phyloP scores from a whole-genome alignment of 179 eudicot genomes.

The Sideroxylon spinosum region DNA sequence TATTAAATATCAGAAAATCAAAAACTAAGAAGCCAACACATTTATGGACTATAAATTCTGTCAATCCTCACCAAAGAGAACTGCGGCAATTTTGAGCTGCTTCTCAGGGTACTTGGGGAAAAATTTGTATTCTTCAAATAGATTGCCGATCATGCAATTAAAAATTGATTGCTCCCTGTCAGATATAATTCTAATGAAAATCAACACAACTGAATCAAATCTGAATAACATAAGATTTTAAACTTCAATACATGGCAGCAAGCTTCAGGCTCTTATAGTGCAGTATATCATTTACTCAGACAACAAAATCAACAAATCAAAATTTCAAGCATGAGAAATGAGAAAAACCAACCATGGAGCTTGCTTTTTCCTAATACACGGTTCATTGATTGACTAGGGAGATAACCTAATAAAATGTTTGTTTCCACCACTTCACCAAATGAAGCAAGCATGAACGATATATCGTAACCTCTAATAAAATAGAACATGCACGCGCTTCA shows the following conservation, averaged over 20 bases:
- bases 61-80: constrained; percentile 65
- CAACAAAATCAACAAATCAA: constrained; percentile 3
- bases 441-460: not conserved
- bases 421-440: not conserved
- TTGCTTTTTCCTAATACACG: not conserved
- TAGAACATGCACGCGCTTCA: not conserved
- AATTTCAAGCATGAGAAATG: not conserved
- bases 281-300: too few relatives aligned
- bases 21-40: not conserved
- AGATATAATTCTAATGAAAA: constrained; percentile 12
- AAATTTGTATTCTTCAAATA: constrained; percentile 92
- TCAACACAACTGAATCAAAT: constrained; percentile 12
- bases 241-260: not conserved
- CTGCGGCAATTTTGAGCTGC: constrained; percentile 87
- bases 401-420: not conserved
- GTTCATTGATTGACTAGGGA: not conserved
- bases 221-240: not conserved
- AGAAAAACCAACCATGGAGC: not conserved
- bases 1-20: not conserved
- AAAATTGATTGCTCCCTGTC: constrained; percentile 78
- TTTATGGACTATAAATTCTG: not conserved
- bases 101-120: constrained; percentile 83
- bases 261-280: not conserved
- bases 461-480: not conserved
- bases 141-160: constrained; percentile 88